Percentiles rank a stretch among this genome's conserved stretches.
phyloP scores from a whole-genome alignment of 2,329 filamentous ascomycete species.

The Cephalotrichum gorgonifer region DNA sequence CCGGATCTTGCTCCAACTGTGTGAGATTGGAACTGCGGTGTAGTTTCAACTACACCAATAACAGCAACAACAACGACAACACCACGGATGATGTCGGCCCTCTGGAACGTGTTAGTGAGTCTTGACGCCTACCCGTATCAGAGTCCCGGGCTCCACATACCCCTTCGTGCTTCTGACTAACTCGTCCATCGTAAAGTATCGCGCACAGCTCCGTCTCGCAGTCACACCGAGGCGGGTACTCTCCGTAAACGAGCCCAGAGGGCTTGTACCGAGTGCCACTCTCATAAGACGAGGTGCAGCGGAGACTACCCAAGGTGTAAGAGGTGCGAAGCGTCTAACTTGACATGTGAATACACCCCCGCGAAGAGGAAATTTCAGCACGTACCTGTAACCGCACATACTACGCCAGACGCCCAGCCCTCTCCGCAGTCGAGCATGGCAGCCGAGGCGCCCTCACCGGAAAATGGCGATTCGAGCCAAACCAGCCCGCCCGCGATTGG shows the following conservation, averaged over 20 bases:
- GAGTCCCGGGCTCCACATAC: too few species aligned
- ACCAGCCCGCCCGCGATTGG: neutral
- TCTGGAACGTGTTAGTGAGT: neutral
- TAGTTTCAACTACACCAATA: constrained; percentile 16
- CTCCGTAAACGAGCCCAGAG: constrained; percentile 28
- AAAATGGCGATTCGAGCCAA: constrained; percentile 1
- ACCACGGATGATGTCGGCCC: too few species aligned
- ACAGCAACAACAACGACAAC: neutral
- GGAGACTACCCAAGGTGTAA: constrained; percentile 28
- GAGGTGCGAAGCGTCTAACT: constrained; percentile 21
- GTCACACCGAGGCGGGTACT: constrained; percentile 30
- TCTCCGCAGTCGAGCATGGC: constrained; percentile 1
- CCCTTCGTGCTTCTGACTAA: too few species aligned
- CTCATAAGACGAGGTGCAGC: constrained; percentile 32
- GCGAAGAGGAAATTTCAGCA: constrained; percentile 27
- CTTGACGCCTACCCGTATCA: neutral
- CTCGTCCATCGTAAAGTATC: neutral
- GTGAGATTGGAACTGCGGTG: constrained; percentile 24
- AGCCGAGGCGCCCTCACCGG: constrained; percentile 1
- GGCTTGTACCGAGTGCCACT: constrained; percentile 29
- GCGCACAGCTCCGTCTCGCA: constrained; percentile 27
- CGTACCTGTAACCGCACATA: constrained; percentile 14
- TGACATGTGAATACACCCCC: constrained; percentile 28
- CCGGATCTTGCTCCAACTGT: constrained; percentile 24
- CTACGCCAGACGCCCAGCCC: neutral